These are phyloP conservation scores for Mallotus repandus DNA, from an alignment of 441 rosid genomes.

Conservation along the genomic window DNA sequence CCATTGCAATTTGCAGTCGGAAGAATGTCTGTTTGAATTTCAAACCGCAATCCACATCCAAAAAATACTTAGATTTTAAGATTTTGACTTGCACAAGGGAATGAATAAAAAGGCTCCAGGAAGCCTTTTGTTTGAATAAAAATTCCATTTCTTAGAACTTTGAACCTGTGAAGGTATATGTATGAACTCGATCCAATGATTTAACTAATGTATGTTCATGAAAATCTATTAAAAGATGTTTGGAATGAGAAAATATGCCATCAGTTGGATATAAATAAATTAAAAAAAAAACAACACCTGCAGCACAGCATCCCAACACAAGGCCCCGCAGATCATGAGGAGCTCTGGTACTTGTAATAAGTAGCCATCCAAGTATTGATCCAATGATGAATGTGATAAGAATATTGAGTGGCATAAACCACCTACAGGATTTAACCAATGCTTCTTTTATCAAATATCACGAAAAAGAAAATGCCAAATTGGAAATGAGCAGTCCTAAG, in stretches of 20 bases:
- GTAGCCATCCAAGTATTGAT: slow-evolving; percentile 41
- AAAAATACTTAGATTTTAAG: not conserved
- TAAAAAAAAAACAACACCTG: slow-evolving; percentile 25
- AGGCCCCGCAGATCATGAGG: slow-evolving; percentile 42
- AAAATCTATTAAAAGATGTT: no score
- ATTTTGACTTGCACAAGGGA: not conserved
- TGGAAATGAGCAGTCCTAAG: not conserved
- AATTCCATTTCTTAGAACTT: not conserved
- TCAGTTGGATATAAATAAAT: not conserved
- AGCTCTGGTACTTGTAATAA: slow-evolving; percentile 30
- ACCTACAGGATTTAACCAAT: slow-evolving; percentile 19
- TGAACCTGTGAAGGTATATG: no score
- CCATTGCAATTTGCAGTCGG: not conserved
- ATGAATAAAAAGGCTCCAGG: no score
- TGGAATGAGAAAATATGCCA: not conserved
- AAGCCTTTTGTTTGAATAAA: not conserved
- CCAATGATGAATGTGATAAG: slow-evolving; percentile 40
- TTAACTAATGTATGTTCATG: not conserved
- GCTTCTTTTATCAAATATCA: no score
- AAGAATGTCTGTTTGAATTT: not conserved
- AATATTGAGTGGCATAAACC: slow-evolving; percentile 51
- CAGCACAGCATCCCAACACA: slow-evolving; percentile 49
- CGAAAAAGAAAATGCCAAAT: not conserved
- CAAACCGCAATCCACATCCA: not conserved
- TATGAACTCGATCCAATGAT: not conserved